Conservation (phyloP, 257 asterid genomes). For the Craterostigma plantagineum region DNA sequence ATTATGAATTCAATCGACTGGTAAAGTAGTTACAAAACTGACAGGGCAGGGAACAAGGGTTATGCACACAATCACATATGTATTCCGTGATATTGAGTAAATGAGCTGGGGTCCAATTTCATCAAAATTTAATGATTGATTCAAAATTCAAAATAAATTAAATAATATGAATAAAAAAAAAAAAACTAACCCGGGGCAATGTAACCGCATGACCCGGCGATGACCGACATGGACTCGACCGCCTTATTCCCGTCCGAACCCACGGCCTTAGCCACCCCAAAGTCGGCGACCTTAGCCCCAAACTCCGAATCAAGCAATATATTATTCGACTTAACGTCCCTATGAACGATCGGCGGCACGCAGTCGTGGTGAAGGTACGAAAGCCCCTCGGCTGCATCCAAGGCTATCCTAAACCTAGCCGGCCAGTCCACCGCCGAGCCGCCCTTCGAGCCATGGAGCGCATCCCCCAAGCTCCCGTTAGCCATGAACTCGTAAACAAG, state of each 20-base stretch:
- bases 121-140: too few relatives aligned
- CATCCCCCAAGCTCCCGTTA: conserved; percentile 81
- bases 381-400: conserved; percentile 92
- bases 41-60: neutral
- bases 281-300: conserved; percentile 92
- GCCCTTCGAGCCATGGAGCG: conserved; percentile 70
- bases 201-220: conserved; percentile 98
- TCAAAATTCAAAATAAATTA: too few relatives aligned
- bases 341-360: conserved; percentile 70
- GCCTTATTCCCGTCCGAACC: conserved; percentile 48
- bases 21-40: too few relatives aligned
- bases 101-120: too few relatives aligned
- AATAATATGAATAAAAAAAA: too few relatives aligned
- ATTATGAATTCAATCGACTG: too few relatives aligned
- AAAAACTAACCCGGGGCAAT: conserved; percentile 80
- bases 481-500: conserved; percentile 95
- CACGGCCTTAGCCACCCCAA: conserved; percentile 84
- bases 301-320: conserved; percentile 59
- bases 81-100: too few relatives aligned
- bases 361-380: conserved; percentile 88
- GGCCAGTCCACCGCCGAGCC: conserved; percentile 84
- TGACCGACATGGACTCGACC: conserved; percentile 66
- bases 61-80: too few relatives aligned
- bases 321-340: conserved; percentile 84
- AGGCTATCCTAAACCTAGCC: conserved; percentile 56